Conservation (phyloP, 352 stramenopile genomes). For the Globisporangium nodosum region DNA sequence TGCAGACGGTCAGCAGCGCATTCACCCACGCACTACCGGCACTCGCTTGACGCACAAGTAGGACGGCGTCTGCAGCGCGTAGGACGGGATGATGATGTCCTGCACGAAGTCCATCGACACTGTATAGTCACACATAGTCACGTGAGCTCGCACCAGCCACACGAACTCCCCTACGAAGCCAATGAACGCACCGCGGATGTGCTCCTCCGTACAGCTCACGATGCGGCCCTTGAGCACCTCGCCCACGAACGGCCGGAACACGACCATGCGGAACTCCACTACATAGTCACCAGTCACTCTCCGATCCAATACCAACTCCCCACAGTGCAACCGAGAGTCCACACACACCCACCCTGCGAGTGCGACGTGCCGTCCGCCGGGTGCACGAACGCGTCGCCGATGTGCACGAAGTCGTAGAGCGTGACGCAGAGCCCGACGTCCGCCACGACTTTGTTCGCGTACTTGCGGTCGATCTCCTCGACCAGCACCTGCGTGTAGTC, state of each 20-base stretch:
- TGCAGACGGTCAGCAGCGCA: background rate
- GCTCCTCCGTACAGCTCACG: slow-evolving; percentile 85
- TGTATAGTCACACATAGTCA: slow-evolving; percentile 3
- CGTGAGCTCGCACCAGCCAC: too few species aligned
- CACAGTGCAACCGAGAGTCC: too few species aligned
- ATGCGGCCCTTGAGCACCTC: slow-evolving; percentile 88
- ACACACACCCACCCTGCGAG: slow-evolving; percentile 47
- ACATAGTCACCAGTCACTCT: background rate
- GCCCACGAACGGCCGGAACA: slow-evolving; percentile 85
- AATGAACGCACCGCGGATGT: slow-evolving; percentile 55
- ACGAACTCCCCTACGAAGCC: background rate
- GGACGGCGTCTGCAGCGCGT: slow-evolving; percentile 82
- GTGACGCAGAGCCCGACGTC: slow-evolving; percentile 86
- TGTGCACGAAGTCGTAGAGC: slow-evolving; percentile 87
- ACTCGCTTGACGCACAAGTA: slow-evolving; percentile 54
- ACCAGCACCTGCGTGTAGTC: slow-evolving; percentile 83
- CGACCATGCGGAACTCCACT: slow-evolving; percentile 88
- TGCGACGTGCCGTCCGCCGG: slow-evolving; percentile 83
- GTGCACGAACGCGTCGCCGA: slow-evolving; percentile 81
- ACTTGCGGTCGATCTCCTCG: slow-evolving; percentile 89
- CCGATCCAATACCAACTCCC: background rate
- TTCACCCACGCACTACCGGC: background rate
- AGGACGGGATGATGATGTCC: slow-evolving; percentile 87
- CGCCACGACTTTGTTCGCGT: slow-evolving; percentile 87
- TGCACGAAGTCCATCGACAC: slow-evolving; percentile 90